Percentiles rank a stretch among this genome's conserved stretches.
Conservation (phyloP, 2,329 filamentous ascomycete genomes). For the Amauroascus niger region DNA sequence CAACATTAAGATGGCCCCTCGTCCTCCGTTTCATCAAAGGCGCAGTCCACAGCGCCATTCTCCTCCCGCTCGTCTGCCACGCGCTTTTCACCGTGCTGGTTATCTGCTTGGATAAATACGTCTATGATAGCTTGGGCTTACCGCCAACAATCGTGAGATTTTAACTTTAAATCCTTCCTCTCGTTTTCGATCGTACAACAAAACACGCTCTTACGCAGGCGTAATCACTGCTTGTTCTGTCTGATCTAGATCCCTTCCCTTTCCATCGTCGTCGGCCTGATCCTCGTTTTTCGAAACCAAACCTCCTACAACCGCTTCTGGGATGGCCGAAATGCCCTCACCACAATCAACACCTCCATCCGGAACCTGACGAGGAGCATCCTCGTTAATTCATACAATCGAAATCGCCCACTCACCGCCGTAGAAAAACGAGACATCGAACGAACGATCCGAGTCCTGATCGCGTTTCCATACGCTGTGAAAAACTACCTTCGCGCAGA, state of each 20-base stretch:
- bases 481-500: conserved; percentile 57
- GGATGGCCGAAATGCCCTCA: conserved; percentile 50
- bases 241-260: conserved; percentile 46
- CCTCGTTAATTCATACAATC: conserved; percentile 40
- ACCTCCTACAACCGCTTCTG: conserved; percentile 58
- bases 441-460: conserved; percentile 47
- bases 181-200: neutral
- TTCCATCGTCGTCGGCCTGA: conserved; percentile 56
- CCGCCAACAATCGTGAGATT: conserved; percentile 47
- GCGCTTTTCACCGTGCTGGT: conserved; percentile 50
- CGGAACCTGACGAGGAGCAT: conserved; percentile 50
- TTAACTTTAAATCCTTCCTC: neutral
- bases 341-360: conserved; percentile 47
- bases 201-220: neutral
- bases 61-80: conserved; percentile 49
- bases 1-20: conserved; percentile 46
- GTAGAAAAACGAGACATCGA: conserved; percentile 50
- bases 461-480: conserved; percentile 53
- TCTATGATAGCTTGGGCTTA: conserved; percentile 44
- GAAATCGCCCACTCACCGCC: conserved; percentile 26
- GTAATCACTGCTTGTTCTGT: neutral
- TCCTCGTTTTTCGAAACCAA: conserved; percentile 58
- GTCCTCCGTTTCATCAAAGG: conserved; percentile 57
- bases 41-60: conserved; percentile 50
- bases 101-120: conserved; percentile 48